Evolutionary conservation across 768 basidiomycete species (phyloP), one percentile per base, ranked within the genome.

Genomic region (Harrya chromipes): DNA sequence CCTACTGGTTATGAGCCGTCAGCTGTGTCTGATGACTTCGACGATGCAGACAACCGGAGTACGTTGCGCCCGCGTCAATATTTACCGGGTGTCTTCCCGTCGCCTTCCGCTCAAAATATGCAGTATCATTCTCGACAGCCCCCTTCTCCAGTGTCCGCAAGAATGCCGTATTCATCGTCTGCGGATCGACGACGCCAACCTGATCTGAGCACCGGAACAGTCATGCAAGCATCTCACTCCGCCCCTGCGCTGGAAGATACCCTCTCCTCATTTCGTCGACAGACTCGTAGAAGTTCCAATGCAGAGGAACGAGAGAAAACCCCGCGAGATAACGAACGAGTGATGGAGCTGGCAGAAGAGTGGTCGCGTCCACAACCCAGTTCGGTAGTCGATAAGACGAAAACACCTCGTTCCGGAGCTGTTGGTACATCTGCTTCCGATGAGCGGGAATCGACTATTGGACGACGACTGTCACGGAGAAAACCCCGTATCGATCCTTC

Each of bases 1-100:
- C 73, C 73, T 21, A 82, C 79, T 29, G 85, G 84, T n/a, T 87
- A 88, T 60, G 86, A 90, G 49, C 84, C 83, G 21, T 74, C 77
- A 13, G 53, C 58, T 14, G 69, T 72, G 43, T 75, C 73, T 40
- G 74, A 76, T 57, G 87, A 87, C 63, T 66, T 80, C 43, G 84
- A 88, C 41, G 76, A 79, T 63, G 71, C 71, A 40, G 83, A 83
- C 27, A 63, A 60, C 70, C 76, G 51, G 76, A 82, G 46, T 33
- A 71, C 75, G 31, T 58, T 75, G 31, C 74, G 79, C 37, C 68
- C 76, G 29, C 68, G 72, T 35, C 69, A 73, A 45, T 58, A 59
- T 46, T 60, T 50, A 29, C 52, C 58, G 45, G 47, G 56, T 64
- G 46, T 53, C 66, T 74, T 52, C 60, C 61, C 43, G 11, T 46